Percentiles rank a stretch among this genome's conserved stretches.
Evolutionary conservation across 352 stramenopile species (phyloP).

Genomic region (Discostella stelligera): DNA sequence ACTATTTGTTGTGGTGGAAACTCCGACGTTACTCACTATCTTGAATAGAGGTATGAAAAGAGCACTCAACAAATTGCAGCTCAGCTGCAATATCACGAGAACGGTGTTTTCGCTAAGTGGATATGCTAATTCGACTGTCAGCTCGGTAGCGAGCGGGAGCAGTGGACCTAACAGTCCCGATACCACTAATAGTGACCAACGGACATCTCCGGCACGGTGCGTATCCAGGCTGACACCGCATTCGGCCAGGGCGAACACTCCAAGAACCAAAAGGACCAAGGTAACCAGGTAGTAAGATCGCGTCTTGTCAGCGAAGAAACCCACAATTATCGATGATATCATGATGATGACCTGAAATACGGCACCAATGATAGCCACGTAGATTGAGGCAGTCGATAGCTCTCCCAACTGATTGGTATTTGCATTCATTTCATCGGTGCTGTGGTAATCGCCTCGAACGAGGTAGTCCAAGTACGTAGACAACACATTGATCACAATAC

Average conservation of each 20-base stretch:
- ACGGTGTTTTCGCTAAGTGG: conserved; percentile 81
- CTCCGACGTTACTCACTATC: conserved; percentile 66
- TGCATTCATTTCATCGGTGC: not conserved
- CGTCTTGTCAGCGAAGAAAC: conserved; percentile 71
- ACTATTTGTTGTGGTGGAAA: not conserved
- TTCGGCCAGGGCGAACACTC: conserved; percentile 76
- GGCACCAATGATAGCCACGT: conserved; percentile 73
- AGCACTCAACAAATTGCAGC: conserved; percentile 80
- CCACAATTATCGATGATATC: conserved; percentile 77
- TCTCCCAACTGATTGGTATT: not conserved
- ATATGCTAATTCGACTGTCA: conserved; percentile 78
- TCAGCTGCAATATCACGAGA: conserved; percentile 82
- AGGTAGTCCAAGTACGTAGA: conserved; percentile 83
- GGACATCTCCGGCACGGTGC: conserved; percentile 64
- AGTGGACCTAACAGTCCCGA: conserved; percentile 73
- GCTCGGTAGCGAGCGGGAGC: conserved; percentile 76
- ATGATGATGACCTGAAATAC: conserved; percentile 81
- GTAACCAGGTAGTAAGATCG: conserved; percentile 81
- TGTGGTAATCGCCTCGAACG: conserved; percentile 69
- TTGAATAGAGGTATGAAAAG: conserved; percentile 82
- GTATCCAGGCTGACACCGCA: conserved; percentile 76
- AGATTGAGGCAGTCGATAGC: conserved; percentile 24
- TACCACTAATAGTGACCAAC: conserved; percentile 66
- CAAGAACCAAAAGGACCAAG: conserved; percentile 72
- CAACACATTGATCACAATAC: conserved; percentile 82